phyloP scores from a whole-genome alignment of 805 yeast species.

The Candida arabinofermentans region DNA sequence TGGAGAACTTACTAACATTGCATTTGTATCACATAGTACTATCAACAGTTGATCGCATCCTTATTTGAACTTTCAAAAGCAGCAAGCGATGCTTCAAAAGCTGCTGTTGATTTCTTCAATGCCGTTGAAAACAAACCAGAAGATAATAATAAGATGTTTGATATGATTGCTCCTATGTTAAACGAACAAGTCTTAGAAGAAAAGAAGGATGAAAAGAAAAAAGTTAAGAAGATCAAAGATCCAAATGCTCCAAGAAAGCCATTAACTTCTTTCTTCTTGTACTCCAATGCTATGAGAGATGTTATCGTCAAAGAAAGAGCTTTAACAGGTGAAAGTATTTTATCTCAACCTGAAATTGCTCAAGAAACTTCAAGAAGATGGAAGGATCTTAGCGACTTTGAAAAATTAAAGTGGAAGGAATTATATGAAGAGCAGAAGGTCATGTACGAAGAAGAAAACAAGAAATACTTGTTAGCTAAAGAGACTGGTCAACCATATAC shows the following conservation, averaged over 20 bases:
- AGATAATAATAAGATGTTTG: conserved; percentile 27
- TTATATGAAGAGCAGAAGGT: conserved; percentile 45
- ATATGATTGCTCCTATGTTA: conserved; percentile 30
- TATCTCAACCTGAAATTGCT: conserved; percentile 74
- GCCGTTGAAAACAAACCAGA: conserved; percentile 42
- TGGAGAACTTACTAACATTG: conserved; percentile 19
- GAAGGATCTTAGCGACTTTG: conserved; percentile 66
- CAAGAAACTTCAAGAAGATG: conserved; percentile 76
- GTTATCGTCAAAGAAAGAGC: conserved; percentile 65
- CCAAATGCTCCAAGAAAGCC: conserved; percentile 97
- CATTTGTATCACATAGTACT: neutral
- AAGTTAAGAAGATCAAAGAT: conserved; percentile 53
- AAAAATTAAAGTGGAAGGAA: conserved; percentile 69
- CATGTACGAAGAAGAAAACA: conserved; percentile 29
- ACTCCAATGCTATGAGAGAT: conserved; percentile 70
- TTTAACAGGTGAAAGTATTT: conserved; percentile 52
- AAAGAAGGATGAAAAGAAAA: conserved; percentile 43
- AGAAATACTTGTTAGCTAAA: conserved; percentile 27
- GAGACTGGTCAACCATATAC: conserved; percentile 26
- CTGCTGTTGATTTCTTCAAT: conserved; percentile 73
- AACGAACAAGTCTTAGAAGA: conserved; percentile 34
- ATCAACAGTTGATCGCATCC: conserved; percentile 61
- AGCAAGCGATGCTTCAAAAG: conserved; percentile 80
- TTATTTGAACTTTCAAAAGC: conserved; percentile 80
- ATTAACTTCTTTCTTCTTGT: conserved; percentile 78